phyloP scores from a whole-genome alignment of 2,329 filamentous ascomycete genomes.

The Aureobasidium melanogenum region DNA sequence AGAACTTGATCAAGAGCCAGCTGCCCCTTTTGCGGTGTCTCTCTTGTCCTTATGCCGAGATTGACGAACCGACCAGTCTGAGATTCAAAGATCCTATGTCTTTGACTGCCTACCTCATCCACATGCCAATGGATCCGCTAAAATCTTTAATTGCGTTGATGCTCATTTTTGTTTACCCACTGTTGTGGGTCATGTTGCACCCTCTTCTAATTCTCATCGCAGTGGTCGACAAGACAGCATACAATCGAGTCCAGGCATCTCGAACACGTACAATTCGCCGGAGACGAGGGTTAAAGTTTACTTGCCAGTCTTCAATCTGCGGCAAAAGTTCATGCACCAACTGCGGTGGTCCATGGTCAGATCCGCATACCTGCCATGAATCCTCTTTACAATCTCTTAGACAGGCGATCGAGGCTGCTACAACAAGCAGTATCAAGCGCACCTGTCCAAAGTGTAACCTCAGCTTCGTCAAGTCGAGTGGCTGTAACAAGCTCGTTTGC shows the following conservation, averaged over 20 bases:
- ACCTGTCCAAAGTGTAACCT: slow-evolving; percentile 88
- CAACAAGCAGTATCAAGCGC: slow-evolving; percentile 88
- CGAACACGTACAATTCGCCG: slow-evolving; percentile 60
- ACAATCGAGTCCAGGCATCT: slow-evolving; percentile 46
- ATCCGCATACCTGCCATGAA: slow-evolving; percentile 86
- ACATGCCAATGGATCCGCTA: slow-evolving; percentile 22
- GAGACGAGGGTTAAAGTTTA: slow-evolving; percentile 66
- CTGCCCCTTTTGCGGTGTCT: slow-evolving; percentile 76
- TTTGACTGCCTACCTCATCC: slow-evolving; percentile 30
- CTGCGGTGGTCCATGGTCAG: slow-evolving; percentile 74
- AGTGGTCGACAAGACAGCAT: slow-evolving; percentile 20
- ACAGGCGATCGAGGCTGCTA: slow-evolving; percentile 83
- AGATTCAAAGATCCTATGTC: slow-evolving; percentile 33
- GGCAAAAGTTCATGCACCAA: slow-evolving; percentile 64
- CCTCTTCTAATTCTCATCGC: slow-evolving; percentile 30
- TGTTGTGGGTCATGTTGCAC: slow-evolving; percentile 43
- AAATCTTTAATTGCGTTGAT: slow-evolving; percentile 37
- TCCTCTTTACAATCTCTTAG: slow-evolving; percentile 72
- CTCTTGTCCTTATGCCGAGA: slow-evolving; percentile 85
- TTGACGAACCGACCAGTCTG: slow-evolving; percentile 46
- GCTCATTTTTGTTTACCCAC: slow-evolving; percentile 43
- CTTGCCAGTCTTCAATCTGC: slow-evolving; percentile 64
- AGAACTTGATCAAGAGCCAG: slow-evolving; percentile 62
- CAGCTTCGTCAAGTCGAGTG: slow-evolving; percentile 83
- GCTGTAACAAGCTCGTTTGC: slow-evolving; percentile 96